A percentile compares a stretch with the other conserved stretches of the same genome.
Evolutionary conservation across 1,284 basidiomycete species (phyloP).

Genomic region (Waitea zeae): DNA sequence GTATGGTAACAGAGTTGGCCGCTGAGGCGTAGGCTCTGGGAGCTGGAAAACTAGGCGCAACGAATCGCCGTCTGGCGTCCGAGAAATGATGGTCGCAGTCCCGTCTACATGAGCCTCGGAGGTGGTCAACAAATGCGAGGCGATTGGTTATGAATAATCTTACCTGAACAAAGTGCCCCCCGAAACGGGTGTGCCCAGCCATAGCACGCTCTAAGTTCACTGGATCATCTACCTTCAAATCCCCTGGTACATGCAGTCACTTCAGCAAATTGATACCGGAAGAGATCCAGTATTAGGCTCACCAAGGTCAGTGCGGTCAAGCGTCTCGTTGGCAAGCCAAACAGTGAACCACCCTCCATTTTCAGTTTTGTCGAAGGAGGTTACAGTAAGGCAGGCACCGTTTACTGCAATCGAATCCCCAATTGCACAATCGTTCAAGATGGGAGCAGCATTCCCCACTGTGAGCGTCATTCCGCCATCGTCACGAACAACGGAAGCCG

Average conservation of each 20-base stretch:
- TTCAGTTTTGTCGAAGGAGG: constrained; percentile 49
- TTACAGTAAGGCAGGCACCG: constrained; percentile 80
- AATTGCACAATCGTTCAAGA: constrained; percentile 82
- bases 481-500: constrained; percentile 44
- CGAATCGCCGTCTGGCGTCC: constrained; percentile 72
- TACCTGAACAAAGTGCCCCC: constrained; percentile 96
- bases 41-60: constrained; percentile 71
- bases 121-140: constrained; percentile 1
- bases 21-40: constrained; percentile 35
- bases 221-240: constrained; percentile 62
- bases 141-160: constrained; percentile 9
- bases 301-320: constrained; percentile 86
- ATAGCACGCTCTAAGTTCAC: constrained; percentile 95
- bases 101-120: constrained; percentile 83
- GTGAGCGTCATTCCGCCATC: constrained; percentile 70
- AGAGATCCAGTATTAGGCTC: constrained; percentile 11
- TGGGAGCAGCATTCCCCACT: constrained; percentile 55
- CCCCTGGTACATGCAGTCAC: constrained; percentile 28
- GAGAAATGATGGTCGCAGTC: constrained; percentile 61
- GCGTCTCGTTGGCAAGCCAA: constrained; percentile 90
- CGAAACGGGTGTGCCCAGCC: constrained; percentile 82
- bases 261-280: background rate
- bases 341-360: constrained; percentile 77
- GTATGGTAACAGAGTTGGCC: constrained; percentile 61
- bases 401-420: constrained; percentile 90